Percentiles rank a stretch among this genome's conserved stretches.
These are phyloP conservation scores for Blastomyces gilchristii DNA, from an alignment of 2,329 filamentous ascomycete genomes.

Conservation along the genomic window DNA sequence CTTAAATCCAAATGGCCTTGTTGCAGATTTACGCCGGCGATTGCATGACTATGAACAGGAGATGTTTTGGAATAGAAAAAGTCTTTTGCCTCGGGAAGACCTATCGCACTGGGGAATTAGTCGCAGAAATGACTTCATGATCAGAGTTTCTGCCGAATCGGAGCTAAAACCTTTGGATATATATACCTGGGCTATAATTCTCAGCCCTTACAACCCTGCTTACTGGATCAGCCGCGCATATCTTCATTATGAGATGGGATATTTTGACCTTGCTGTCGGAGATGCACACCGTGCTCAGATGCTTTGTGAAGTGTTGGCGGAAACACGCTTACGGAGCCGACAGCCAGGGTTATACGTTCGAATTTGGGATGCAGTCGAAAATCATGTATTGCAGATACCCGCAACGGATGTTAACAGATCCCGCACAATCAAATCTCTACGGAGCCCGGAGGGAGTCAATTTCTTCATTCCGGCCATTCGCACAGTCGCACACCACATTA, in stretches of 20 bases:
- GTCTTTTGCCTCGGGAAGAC: constrained; percentile 20
- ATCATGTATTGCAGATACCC: constrained; percentile 22
- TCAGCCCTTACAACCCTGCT: constrained; percentile 30
- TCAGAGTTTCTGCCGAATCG: constrained; percentile 15
- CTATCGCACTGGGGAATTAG: constrained; percentile 23
- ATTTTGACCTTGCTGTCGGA: constrained; percentile 30
- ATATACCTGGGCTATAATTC: constrained; percentile 28
- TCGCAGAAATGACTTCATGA: constrained; percentile 13
- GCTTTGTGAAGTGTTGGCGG: constrained; percentile 25
- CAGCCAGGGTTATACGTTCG: constrained; percentile 23
- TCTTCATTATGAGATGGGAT: constrained; percentile 25
- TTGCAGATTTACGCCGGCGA: constrained; percentile 17
- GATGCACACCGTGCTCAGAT: constrained; percentile 29
- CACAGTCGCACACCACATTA: constrained; percentile 23
- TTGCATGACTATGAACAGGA: constrained; percentile 18
- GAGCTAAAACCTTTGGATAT: constrained; percentile 24
- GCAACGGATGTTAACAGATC: constrained; percentile 5
- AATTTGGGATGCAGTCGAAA: constrained; percentile 26
- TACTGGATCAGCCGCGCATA: constrained; percentile 31
- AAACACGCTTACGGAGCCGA: constrained; percentile 16
- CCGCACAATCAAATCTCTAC: constrained; percentile 16
- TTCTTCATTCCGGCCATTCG: constrained; percentile 23
- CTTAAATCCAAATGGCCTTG: not conserved
- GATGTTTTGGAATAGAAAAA: constrained; percentile 9
- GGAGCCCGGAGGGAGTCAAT: constrained; percentile 21